Evolutionary conservation across 345 rosid genomes (phyloP), one percentile per base, ranked within the genome.

Genomic region (Triadica sebifera): DNA sequence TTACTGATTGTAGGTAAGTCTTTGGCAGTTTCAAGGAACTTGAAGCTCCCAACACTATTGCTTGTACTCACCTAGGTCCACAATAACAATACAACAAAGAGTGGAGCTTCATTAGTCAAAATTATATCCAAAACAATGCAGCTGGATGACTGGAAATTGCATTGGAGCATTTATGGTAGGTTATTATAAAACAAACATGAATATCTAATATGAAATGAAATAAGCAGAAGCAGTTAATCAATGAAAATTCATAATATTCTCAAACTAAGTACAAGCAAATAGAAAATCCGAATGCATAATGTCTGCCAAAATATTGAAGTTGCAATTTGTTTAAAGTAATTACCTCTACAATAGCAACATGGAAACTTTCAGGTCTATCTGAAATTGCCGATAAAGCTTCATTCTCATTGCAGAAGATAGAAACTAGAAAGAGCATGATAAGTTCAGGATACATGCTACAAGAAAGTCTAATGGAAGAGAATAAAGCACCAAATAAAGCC

Each of bases 281-380:
- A 62, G 57, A 68, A 62, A 20, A 55, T 20, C 13, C n/a, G 29
- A n/a, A 2, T 51, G 61, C 45, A 11, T 34, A 67, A 4, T 4
- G 11, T 13, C 7, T 15, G 34, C 47, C 68, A 65, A 25, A 10
- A 22, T 20, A 20, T n/a, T 9, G 61, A 52, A 57, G 29, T 56
- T 49, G 39, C 57, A 70, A 66, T 15, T 38, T 34, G 46, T 24
- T n/a, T 12, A 8, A 41, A 61, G 45, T 47, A 62, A 68, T 75
- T 83, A 91, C 93, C 99, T 90, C 98, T 1, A 93, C 89, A 55
- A 95, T 86, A 53, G 99, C 99, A 75, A 88, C 82, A 74, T 95
- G 98, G 81, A 88, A 95, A 84, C 82, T 84, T 80, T 89, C 94
- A 19, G 90, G 87, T 74, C 83, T 83, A 41, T 80, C 77, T 61